Evolutionary conservation across 768 basidiomycete species (phyloP).

Genomic region (Mycena epipterygia): DNA sequence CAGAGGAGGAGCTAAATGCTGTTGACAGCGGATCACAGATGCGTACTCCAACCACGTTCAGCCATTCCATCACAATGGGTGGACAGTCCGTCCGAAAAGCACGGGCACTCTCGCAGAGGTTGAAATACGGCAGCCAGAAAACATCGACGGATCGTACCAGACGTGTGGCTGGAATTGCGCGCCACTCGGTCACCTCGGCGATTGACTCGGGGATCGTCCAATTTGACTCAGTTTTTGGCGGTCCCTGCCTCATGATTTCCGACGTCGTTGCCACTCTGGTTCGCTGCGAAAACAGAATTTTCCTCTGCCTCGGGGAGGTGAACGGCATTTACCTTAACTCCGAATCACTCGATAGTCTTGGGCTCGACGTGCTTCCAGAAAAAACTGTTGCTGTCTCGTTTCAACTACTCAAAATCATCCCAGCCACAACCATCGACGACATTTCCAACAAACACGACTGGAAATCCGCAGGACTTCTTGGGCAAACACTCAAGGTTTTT

Average conservation of each 20-base stretch:
- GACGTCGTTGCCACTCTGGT: conserved; percentile 8
- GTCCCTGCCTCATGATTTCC: conserved; percentile 6
- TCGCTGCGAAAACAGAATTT: not conserved
- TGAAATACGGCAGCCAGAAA: not conserved
- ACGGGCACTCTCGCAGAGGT: not conserved
- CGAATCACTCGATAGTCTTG: not conserved
- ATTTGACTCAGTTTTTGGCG: conserved; percentile 11
- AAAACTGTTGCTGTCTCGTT: not conserved
- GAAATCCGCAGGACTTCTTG: not conserved
- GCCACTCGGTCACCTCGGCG: not conserved
- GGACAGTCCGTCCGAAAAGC: not conserved
- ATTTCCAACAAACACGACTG: conserved; percentile 3
- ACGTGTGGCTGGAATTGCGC: conserved; percentile 1
- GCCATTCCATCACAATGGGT: conserved; percentile 1
- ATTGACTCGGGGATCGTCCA: not conserved
- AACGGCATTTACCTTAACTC: not conserved
- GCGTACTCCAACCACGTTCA: not conserved
- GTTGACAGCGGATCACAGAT: not conserved
- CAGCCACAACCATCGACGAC: not conserved
- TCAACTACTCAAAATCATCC: conserved; percentile 8
- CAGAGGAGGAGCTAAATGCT: not conserved
- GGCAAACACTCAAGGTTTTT: not conserved
- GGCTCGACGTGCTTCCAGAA: conserved; percentile 4
- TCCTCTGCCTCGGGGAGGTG: conserved; percentile 12
- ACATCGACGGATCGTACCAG: not conserved